phyloP scores from a whole-genome alignment of 257 asterid species.

The Capsicum baccatum region DNA sequence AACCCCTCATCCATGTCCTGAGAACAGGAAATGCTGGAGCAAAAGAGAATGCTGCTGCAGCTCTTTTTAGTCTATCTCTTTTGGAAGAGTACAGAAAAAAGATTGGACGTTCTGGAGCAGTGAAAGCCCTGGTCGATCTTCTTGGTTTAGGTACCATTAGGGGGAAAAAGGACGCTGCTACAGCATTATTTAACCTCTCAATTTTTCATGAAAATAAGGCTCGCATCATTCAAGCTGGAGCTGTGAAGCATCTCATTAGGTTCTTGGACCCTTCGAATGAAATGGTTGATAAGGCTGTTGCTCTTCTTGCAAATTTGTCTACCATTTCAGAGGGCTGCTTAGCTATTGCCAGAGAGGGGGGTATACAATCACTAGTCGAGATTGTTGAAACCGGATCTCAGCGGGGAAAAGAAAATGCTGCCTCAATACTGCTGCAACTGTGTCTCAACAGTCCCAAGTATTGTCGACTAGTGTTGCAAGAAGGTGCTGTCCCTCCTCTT shows the following conservation, averaged over 20 bases:
- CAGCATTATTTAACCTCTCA: conserved; percentile 85
- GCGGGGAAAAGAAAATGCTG: conserved; percentile 95
- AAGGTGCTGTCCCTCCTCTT: conserved; percentile 98
- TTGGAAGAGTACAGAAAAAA: conserved; percentile 78
- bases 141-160: conserved; percentile 71
- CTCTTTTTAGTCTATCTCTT: conserved; percentile 87
- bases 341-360: conserved; percentile 86
- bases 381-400: conserved; percentile 78
- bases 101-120: conserved; percentile 88
- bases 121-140: conserved; percentile 80
- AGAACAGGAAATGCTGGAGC: conserved; percentile 75
- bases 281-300: conserved; percentile 93
- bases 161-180: conserved; percentile 95
- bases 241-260: conserved; percentile 70
- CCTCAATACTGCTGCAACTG: conserved; percentile 80
- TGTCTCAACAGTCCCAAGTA: conserved; percentile 70
- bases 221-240: conserved; percentile 91
- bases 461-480: conserved; percentile 83
- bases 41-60: conserved; percentile 94
- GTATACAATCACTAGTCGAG: conserved; percentile 83
- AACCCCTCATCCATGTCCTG: conserved; percentile 80
- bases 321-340: conserved; percentile 79
- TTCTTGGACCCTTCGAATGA: conserved; percentile 67
- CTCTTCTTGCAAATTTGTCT: conserved; percentile 89
- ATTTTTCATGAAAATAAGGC: conserved; percentile 93